Percentiles rank a stretch among this genome's conserved stretches.
These are phyloP conservation scores for Chaetomidium leptoderma DNA, from an alignment of 495 filamentous ascomycete species.

Conservation along the genomic window DNA sequence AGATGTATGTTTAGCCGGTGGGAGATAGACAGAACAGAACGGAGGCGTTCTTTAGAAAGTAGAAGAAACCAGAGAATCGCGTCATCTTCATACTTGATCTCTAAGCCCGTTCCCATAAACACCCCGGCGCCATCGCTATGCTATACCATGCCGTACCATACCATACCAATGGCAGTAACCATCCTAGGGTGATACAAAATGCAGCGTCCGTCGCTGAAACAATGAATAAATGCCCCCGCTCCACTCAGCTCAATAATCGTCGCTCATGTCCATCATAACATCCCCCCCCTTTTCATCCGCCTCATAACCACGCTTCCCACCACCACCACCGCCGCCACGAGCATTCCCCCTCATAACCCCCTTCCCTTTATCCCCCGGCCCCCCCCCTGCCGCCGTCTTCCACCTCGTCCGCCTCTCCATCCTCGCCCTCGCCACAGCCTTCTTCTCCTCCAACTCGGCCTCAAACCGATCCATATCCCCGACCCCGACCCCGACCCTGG, in stretches of 20 bases:
- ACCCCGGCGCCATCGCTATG: slow-evolving; percentile 22
- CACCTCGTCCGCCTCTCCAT: slow-evolving; percentile 19
- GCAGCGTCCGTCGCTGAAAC: not conserved
- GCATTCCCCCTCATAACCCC: slow-evolving; percentile 14
- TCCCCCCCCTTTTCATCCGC: slow-evolving; percentile 9
- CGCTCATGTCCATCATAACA: slow-evolving; percentile 30
- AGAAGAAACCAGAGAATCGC: not conserved
- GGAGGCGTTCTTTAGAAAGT: not conserved
- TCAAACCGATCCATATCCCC: slow-evolving; percentile 36
- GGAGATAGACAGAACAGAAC: too few relatives aligned
- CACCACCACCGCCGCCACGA: not conserved
- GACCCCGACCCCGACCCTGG: not conserved
- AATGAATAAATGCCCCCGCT: not conserved
- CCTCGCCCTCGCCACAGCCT: slow-evolving; percentile 24
- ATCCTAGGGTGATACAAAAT: slow-evolving; percentile 10
- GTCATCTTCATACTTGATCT: not conserved
- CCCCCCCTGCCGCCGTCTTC: slow-evolving; percentile 2
- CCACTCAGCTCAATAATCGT: slow-evolving; percentile 15
- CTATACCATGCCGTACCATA: slow-evolving; percentile 15
- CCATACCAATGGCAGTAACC: slow-evolving; percentile 10
- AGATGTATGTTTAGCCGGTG: not conserved
- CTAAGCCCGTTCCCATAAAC: not conserved
- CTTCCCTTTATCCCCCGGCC: slow-evolving; percentile 27
- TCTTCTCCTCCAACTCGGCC: slow-evolving; percentile 28
- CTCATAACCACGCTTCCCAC: slow-evolving; percentile 1